Evolutionary conservation across 108 stramenopile species (phyloP), one percentile per base, ranked within the genome.

Genomic region (Nannochloropsis gaditana): DNA sequence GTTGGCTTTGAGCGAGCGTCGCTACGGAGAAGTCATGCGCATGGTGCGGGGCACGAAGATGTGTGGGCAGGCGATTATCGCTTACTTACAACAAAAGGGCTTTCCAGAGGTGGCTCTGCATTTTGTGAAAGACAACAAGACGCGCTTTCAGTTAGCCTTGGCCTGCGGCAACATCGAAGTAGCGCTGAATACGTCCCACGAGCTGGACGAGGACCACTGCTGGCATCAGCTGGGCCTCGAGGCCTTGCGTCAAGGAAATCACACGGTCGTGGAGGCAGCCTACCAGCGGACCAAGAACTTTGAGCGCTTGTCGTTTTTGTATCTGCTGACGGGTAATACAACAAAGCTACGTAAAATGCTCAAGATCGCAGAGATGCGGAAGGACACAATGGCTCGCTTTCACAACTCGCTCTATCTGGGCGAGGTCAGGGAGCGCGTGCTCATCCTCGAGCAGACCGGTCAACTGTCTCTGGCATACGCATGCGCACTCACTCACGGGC

Each of bases 21-120:
- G 88, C 88, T 99, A 99, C 87, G 96, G 94, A 6, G 93, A 95
- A 91, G 98, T 99, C 45, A 96, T 99, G 97, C 93, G 95, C 89
- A 96, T 98, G 96, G 96, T 99, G 82, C 92, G 92, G 9, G 93
- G 96, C 89, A 92, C 94, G 80, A 93, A 94, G 80, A 92, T 99
- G 80, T 97, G 96, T 83, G 97, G 98, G 21, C 94, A 96, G 87
- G 95, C 98, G 45, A 97, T 99, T 86, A 96, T 98, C 81, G 94
- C 95, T 5, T 99, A 98, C 89, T 92, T 99, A 84, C 97, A 98
- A 87, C 91, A 93, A 31, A 97, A 97, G 91, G 98, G 98, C 42
- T 99, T 95, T 91, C 97, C 98, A 1, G 98, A 99, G 90, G 97
- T 99, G 31, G 98, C 98, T 9, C 93, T 99, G 82, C 97, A 98